These are phyloP conservation scores for Paraconiothyrium brasiliense DNA, from an alignment of 2,329 filamentous ascomycete species.

Conservation along the genomic window DNA sequence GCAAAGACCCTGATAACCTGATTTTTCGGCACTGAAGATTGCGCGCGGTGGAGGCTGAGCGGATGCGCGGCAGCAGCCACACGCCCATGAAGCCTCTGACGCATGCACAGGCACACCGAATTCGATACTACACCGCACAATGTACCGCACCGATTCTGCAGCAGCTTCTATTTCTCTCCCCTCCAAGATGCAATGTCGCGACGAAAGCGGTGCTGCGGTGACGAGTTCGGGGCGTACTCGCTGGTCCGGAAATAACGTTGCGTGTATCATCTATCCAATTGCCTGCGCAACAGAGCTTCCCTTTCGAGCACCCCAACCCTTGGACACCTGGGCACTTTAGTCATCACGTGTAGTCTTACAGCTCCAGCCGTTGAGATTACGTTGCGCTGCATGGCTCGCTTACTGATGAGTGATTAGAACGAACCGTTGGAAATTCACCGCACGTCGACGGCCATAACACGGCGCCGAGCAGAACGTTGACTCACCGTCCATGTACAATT, in stretches of 20 bases:
- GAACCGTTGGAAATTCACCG: background rate
- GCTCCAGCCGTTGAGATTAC: constrained; percentile 27
- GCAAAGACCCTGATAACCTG: constrained; percentile 17
- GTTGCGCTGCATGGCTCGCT: constrained; percentile 24
- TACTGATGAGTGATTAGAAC: constrained; percentile 15
- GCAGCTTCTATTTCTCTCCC: constrained; percentile 14
- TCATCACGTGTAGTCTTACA: constrained; percentile 13
- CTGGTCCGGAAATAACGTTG: background rate
- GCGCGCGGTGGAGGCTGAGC: constrained; percentile 23
- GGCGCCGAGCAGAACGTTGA: background rate
- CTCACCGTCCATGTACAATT: background rate
- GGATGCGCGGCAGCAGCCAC: background rate
- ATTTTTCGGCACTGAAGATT: constrained; percentile 17
- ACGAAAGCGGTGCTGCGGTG: constrained; percentile 8
- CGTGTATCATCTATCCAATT: background rate
- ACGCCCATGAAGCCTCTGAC: background rate
- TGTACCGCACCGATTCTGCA: background rate
- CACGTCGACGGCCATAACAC: background rate
- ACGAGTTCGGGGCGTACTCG: background rate
- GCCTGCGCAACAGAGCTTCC: background rate
- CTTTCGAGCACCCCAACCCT: background rate
- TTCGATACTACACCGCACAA: background rate
- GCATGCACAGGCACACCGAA: constrained; percentile 14
- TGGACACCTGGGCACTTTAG: background rate
- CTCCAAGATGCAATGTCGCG: background rate